phyloP scores from a whole-genome alignment of 2,329 filamentous ascomycete species.

The Ophiostoma quercus region DNA sequence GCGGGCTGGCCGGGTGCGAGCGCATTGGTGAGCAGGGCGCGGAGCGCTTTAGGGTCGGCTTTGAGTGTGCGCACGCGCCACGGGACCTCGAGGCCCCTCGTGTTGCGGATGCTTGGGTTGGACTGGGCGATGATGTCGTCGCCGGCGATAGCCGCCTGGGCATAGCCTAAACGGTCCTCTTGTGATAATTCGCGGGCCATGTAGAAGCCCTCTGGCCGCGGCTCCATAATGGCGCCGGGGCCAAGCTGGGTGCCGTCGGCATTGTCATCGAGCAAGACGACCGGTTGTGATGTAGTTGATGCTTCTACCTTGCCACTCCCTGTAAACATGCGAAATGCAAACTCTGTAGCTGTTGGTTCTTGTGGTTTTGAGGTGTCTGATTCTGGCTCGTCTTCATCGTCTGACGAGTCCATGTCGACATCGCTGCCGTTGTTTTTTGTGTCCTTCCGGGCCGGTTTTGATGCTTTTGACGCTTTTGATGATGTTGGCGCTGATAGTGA shows the following conservation, averaged over 20 bases:
- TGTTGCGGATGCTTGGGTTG: conserved; percentile 39
- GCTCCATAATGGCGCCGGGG: conserved; percentile 39
- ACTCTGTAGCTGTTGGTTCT: conserved; percentile 16
- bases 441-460: neutral
- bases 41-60: conserved; percentile 29
- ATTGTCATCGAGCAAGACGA: conserved; percentile 46
- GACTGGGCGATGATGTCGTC: conserved; percentile 42
- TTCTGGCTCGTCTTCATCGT: neutral
- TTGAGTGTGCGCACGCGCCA: conserved; percentile 49
- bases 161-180: conserved; percentile 39
- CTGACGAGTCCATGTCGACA: neutral
- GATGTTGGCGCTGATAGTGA: neutral
- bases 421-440: neutral
- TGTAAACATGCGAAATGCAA: conserved; percentile 27
- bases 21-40: conserved; percentile 24
- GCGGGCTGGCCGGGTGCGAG: conserved; percentile 12
- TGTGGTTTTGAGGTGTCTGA: neutral
- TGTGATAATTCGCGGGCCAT: conserved; percentile 39
- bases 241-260: conserved; percentile 36
- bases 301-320: conserved; percentile 10
- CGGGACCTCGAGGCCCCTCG: conserved; percentile 56
- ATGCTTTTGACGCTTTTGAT: neutral
- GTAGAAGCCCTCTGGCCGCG: conserved; percentile 47
- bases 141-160: conserved; percentile 46
- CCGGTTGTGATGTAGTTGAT: conserved; percentile 29